Evolutionary conservation across 2,329 filamentous ascomycete genomes (phyloP), one percentile per base, ranked within the genome.

Genomic region (Diaporthe vaccinii): DNA sequence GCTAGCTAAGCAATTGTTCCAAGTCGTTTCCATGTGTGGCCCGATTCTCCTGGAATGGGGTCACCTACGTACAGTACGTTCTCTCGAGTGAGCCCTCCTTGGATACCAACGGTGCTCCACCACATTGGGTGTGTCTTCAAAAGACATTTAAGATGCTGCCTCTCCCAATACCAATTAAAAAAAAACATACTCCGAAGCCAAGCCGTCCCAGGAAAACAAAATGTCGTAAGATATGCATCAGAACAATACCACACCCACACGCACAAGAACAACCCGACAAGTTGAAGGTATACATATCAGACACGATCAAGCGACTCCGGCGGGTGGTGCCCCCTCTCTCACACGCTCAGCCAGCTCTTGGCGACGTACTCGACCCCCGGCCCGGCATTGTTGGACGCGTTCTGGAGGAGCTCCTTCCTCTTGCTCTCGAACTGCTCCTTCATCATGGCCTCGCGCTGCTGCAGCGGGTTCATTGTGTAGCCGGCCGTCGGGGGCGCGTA

Each of bases 391-490:
- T 84, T 84, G 10, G 83, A 82, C 4, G 84, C 84, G 74, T 85
- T 85, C 59, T 79, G 82, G 9, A 89, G 77, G 44, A 88, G 80
- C 57, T 85, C 85, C 12, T 84, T 84, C 65, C 85, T 84, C 72
- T 86, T 82, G 62, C 84, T 79, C 73, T 89, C 86, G 53, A 85
- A 82, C 28, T 83, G 82, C 77, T 87, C 84, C 76, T 85, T 85
- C 76, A 87, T 85, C 84, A 87, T 85, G 8, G 84, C 85, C 78
- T 88, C 87, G 44, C 85, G 83, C 76, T 89, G 86, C 78, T 88
- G 85, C 15, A 87, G 81, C n/a, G 87, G 86, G 73, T 85, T 86
- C 75, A 85, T 80, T 1, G 83, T 75, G 75, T 85, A 84, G 46
- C 82, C 85, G 28, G 80, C 78, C 10, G 80, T 79, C 9, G 85